Base-by-base conservation (phyloP, 1,284 basidiomycete species). In the Cryptococcus floricola region DNA sequence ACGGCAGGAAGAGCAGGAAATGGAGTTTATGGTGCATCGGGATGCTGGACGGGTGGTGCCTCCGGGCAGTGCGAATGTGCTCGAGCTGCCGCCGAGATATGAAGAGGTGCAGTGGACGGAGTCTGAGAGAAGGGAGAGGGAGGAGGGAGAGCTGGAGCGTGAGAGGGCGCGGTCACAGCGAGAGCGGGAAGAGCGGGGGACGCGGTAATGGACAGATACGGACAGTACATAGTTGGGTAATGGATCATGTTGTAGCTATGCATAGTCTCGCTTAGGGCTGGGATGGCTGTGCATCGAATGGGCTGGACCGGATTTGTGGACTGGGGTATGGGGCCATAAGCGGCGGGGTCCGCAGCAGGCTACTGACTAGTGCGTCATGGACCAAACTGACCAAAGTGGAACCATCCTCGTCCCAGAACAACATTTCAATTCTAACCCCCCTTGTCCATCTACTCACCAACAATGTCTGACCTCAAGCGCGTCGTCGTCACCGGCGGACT, bases 401-500 rank as follows among this genome's bases (percentile, higher is more conserved):
- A 23, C 2, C 23, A 23, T 23, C 10, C n/a, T 42, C 41, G 6
- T 42, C 39, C 6, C 4, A 16, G 4, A 7, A 42, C 19, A 8
- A 14, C 41, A 44, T 25, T 19, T 44, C 25, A 10, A 10, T 44
- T 44, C 18, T n/a, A 25, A 12, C 31, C 18, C 42, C 12, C n/a
- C n/a, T 14, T 27, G 13, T 14, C 7, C 50, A 23, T 18, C 50
- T 12, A n/a, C 8, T 50, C 19, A 34, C 10, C 31, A 34, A 34
- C 31, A 34, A 34, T 34, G 31, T 34, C 43, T 39, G 44, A 39
- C 23, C 23, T 42, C 4, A 58, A 76, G 70, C 62, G 64, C 48
- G 69, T 78, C 42, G 60, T 78, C 48, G 75, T 77, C 34, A 77
- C 77, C 25, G 77, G 77, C 48, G 73, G 73, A 39, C 58, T 75